Evolutionary conservation across 2,329 filamentous ascomycete genomes (phyloP), one percentile per base, ranked within the genome.

Genomic region (Fusarium succisae): DNA sequence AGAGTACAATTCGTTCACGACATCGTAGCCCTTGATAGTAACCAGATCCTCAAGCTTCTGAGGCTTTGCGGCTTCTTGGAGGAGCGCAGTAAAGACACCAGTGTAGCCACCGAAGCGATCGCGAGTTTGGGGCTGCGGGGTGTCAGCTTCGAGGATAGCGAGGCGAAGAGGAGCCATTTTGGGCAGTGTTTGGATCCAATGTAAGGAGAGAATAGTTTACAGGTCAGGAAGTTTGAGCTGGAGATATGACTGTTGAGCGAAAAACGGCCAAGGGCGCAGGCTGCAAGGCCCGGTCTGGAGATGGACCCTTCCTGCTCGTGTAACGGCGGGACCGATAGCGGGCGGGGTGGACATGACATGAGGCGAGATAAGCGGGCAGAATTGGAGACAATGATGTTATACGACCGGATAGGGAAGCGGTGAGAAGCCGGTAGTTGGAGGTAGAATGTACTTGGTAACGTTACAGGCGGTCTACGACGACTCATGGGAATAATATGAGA

Each of bases 111-210:
- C 89, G 82, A 93, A 95, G 77, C 90, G 90, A 63, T 87, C 87
- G 62, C 89, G 84, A 43, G 92, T 89, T 48, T 88, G 83, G 3
- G 90, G 88, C 56, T 93, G 86, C 3, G 94, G 94, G 3, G 90
- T 93, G 83, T 98, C 96, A 85, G 93, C 92, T 86, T 98, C 94
- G 76, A 98, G 91, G 76, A 98, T 89, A 53, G 95, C 95, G 82
- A 98, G 92, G 63, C 93, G 92, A 75, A 96, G 84, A 37, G 89
- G 89, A 37, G 89, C 43, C 75, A 78, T 78, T 57, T 63, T 73
- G 59, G 62, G 24, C 17, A 60, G 32, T 38, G 38, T 32, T 54
- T 53, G 54, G 58, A 55, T 30, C 20, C 20, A 48, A 48, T 44
- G 24, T 13, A 17, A 35, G 15, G 15, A 54, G 48, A n/a, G 9